These are phyloP conservation scores for Eutrema salsugineum DNA, from an alignment of 441 rosid species.

Conservation along the genomic window DNA sequence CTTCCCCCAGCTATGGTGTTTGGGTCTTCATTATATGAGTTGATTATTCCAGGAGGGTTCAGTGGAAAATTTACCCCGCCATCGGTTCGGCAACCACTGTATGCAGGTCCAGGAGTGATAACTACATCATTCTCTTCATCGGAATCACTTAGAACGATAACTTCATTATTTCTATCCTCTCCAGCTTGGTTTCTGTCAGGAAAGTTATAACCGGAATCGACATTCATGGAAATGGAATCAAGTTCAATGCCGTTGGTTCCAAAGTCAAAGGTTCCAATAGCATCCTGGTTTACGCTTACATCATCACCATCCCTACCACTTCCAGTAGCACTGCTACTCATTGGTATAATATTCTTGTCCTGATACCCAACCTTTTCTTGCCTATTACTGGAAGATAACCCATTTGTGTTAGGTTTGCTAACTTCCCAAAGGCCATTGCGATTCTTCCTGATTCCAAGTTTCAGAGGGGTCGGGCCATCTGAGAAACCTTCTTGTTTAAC, in stretches of 20 bases:
- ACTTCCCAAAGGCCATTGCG: constrained; percentile 86
- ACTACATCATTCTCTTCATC: constrained; percentile 79
- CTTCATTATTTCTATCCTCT: constrained; percentile 57
- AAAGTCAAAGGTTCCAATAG: constrained; percentile 64
- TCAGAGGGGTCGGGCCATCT: constrained; percentile 68
- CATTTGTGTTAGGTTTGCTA: constrained; percentile 70
- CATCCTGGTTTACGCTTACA: constrained; percentile 93
- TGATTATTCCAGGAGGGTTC: constrained; percentile 50
- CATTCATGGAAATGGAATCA: constrained; percentile 73
- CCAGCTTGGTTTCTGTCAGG: constrained; percentile 48
- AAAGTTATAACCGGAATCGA: constrained; percentile 55
- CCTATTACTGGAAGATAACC: constrained; percentile 68
- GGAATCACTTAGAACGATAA: constrained; percentile 92
- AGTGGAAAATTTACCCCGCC: constrained; percentile 60
- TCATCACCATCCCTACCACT: constrained; percentile 98
- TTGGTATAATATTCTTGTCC: constrained; percentile 63
- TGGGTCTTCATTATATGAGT: constrained; percentile 62
- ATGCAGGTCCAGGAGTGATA: constrained; percentile 50
- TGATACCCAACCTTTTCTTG: constrained; percentile 48
- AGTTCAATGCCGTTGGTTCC: constrained; percentile 65
- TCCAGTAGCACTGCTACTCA: constrained; percentile 94
- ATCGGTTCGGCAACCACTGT: constrained; percentile 48
- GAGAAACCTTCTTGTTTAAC: constrained; percentile 81
- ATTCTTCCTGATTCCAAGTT: constrained; percentile 91
- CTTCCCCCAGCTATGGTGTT: constrained; percentile 48